Evolutionary conservation across 768 basidiomycete genomes (phyloP).

Genomic region (Tricholoma sp.): DNA sequence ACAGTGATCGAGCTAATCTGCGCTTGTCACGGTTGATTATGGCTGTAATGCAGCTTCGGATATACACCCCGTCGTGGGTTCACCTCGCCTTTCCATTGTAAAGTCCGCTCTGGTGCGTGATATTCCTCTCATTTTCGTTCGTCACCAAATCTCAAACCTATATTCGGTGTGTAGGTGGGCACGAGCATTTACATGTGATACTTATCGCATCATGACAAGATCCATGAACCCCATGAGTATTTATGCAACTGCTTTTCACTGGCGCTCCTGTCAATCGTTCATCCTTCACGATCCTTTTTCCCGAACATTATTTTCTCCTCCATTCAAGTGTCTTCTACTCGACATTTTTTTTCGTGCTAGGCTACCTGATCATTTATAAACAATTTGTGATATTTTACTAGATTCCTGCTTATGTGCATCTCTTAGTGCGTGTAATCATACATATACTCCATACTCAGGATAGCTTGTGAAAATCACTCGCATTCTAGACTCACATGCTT

Average conservation of each 20-base stretch:
- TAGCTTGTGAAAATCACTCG: neutral
- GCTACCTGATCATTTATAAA: conserved; percentile 16
- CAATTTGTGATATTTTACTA: conserved; percentile 15
- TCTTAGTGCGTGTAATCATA: conserved; percentile 1
- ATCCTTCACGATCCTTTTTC: conserved; percentile 18
- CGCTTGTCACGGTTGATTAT: conserved; percentile 1
- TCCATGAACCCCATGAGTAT: neutral
- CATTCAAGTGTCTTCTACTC: neutral
- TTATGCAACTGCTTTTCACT: conserved; percentile 6
- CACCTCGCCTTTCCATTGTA: conserved; percentile 6
- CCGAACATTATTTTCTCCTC: conserved; percentile 5
- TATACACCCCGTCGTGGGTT: conserved; percentile 2
- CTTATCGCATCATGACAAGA: neutral
- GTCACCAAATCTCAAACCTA: neutral
- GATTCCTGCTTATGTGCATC: conserved; percentile 6
- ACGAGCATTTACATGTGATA: conserved; percentile 8
- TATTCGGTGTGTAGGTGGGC: conserved; percentile 2
- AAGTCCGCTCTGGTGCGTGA: conserved; percentile 8
- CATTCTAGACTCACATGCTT: neutral
- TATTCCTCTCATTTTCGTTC: neutral
- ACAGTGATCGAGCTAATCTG: neutral
- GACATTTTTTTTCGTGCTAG: conserved; percentile 12
- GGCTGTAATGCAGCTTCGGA: conserved; percentile 2
- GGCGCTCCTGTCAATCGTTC: conserved; percentile 16
- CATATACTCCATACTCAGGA: neutral